Conservation (phyloP, 176 grass and related monocot genomes). For the Tillandsia leiboldiana region DNA sequence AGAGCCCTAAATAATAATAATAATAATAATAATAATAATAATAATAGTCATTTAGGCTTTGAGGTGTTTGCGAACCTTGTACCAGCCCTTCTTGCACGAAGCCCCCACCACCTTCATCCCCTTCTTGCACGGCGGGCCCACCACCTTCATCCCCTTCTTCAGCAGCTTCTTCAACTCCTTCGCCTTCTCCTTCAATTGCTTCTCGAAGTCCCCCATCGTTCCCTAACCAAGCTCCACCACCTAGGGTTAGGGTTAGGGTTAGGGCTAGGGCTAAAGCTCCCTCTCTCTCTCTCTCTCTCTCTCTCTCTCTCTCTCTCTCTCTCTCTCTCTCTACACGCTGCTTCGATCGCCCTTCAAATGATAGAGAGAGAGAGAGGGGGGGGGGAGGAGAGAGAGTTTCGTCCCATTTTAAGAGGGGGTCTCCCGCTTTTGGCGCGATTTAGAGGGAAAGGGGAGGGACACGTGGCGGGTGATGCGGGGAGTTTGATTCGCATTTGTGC, state of each 20-base stretch:
- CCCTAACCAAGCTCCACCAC: not conserved
- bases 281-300: not conserved
- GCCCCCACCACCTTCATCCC: slow-evolving; percentile 20
- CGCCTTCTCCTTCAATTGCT: slow-evolving; percentile 22
- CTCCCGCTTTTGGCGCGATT: too few species aligned
- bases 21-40: too few species aligned
- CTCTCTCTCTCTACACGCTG: not conserved
- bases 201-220: slow-evolving; percentile 28
- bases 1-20: too few species aligned
- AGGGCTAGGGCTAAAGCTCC: not conserved
- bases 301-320: slow-evolving; percentile 1
- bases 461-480: too few species aligned
- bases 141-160: slow-evolving; percentile 26
- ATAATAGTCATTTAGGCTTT: not conserved
- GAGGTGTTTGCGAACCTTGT: slow-evolving; percentile 24
- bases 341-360: not conserved
- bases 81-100: slow-evolving; percentile 34
- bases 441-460: too few species aligned
- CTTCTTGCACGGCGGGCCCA: slow-evolving; percentile 30
- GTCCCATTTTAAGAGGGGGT: too few species aligned
- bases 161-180: slow-evolving; percentile 21
- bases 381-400: too few species aligned
- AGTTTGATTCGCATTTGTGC: too few species aligned
- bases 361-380: too few species aligned
- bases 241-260: not conserved